phyloP scores from a whole-genome alignment of 306 rosid species.

The Echinosophora koreensis region DNA sequence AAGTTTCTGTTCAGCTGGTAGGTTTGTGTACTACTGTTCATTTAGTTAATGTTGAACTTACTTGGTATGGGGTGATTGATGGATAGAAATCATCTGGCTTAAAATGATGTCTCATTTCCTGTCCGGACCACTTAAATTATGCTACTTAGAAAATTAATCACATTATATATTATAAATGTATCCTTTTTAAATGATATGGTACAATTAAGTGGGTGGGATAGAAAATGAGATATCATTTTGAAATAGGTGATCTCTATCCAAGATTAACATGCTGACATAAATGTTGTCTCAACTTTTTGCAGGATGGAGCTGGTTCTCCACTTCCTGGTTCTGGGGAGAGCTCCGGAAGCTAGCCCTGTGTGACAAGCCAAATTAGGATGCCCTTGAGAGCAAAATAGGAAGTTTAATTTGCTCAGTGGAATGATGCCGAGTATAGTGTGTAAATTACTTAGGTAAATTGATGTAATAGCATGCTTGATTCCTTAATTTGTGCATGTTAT shows the following conservation, averaged over 20 bases:
- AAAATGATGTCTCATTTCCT: too few species aligned
- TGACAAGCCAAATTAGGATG: conserved; percentile 27
- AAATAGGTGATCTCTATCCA: too few species aligned
- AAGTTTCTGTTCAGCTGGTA: conserved; percentile 54
- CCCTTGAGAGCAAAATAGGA: not conserved
- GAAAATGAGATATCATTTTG: too few species aligned
- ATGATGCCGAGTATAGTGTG: not conserved
- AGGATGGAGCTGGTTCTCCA: conserved; percentile 44
- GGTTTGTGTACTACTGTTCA: not conserved
- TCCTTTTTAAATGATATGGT: too few species aligned
- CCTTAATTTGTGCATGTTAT: conserved; percentile 1
- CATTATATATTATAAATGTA: too few species aligned
- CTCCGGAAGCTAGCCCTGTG: conserved; percentile 23
- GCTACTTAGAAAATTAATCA: too few species aligned
- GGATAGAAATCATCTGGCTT: too few species aligned
- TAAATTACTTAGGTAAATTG: conserved; percentile 33
- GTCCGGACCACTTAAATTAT: too few species aligned
- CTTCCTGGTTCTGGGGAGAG: conserved; percentile 43
- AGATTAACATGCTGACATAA: not conserved
- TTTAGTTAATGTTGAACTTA: not conserved
- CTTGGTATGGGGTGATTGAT: not conserved
- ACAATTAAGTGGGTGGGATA: too few species aligned
- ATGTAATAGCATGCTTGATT: conserved; percentile 32
- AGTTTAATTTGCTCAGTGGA: conserved; percentile 12
- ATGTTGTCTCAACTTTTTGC: conserved; percentile 16